Evolutionary conservation across 495 filamentous ascomycete genomes (phyloP).

Genomic region (Annulohypoxylon stygium): DNA sequence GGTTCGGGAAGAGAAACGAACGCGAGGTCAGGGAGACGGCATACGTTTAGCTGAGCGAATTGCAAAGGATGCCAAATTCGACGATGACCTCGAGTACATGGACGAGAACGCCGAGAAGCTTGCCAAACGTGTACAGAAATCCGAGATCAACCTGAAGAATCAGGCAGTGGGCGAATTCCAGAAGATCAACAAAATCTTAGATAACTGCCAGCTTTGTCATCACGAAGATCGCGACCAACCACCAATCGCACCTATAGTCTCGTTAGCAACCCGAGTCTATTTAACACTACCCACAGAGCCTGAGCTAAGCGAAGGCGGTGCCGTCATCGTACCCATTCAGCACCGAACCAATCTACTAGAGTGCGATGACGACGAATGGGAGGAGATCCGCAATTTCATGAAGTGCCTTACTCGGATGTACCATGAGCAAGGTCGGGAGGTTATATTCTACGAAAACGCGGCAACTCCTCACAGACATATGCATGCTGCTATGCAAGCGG

Average conservation of each 20-base stretch:
- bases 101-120: constrained; percentile 95
- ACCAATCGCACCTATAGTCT: constrained; percentile 90
- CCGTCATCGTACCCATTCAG: constrained; percentile 89
- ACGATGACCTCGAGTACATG: constrained; percentile 95
- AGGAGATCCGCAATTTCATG: constrained; percentile 99
- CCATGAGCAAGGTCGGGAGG: constrained; percentile 87
- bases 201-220: constrained; percentile 90
- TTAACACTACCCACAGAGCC: constrained; percentile 91
- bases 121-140: constrained; percentile 88
- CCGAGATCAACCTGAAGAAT: constrained; percentile 89
- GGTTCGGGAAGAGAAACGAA: constrained; percentile 91
- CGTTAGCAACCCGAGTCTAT: constrained; percentile 87
- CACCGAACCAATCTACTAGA: constrained; percentile 92
- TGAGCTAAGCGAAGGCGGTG: constrained; percentile 84
- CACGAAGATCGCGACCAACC: constrained; percentile 88
- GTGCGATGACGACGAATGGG: constrained; percentile 99
- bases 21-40: constrained; percentile 84
- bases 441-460: constrained; percentile 98
- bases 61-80: constrained; percentile 90
- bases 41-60: constrained; percentile 88
- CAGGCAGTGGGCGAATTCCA: constrained; percentile 89
- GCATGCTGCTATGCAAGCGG: constrained; percentile 87
- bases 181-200: constrained; percentile 88
- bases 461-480: constrained; percentile 80
- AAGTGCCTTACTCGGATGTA: constrained; percentile 95